These are phyloP conservation scores for Cornus controversa DNA, from an alignment of 148 eudicot species.

Conservation along the genomic window DNA sequence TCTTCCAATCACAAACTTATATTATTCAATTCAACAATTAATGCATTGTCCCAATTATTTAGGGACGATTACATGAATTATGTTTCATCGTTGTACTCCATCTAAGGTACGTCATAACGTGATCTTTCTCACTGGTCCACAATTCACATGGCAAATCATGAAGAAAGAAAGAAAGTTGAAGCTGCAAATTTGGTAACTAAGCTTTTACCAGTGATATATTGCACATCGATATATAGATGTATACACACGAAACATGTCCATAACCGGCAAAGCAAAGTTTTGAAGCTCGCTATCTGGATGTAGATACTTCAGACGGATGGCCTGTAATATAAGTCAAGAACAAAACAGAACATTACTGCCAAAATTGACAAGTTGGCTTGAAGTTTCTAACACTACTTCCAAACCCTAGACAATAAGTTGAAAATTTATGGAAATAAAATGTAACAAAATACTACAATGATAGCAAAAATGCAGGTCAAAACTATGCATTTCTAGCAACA, in stretches of 20 bases:
- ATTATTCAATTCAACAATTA: too few species aligned
- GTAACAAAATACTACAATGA: neutral
- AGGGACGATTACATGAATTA: too few species aligned
- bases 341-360: constrained; percentile 10
- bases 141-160: too few species aligned
- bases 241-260: constrained; percentile 83
- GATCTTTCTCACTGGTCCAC: too few species aligned
- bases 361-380: neutral
- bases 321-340: constrained; percentile 46
- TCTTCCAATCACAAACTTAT: neutral
- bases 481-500: too few species aligned
- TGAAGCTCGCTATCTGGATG: constrained; percentile 93
- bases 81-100: too few species aligned
- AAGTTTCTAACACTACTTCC: neutral
- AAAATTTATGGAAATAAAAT: neutral
- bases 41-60: too few species aligned
- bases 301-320: constrained; percentile 73
- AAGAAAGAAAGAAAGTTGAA: neutral
- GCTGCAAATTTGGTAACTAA: neutral
- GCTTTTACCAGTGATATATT: constrained; percentile 79
- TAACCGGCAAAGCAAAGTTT: constrained; percentile 65
- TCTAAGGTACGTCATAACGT: too few species aligned
- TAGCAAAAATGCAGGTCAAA: too few species aligned
- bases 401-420: neutral
- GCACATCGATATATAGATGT: constrained; percentile 78